Evolutionary conservation across 2,329 filamentous ascomycete species (phyloP), one percentile per base, ranked within the genome.

Genomic region (Xylaria sp.): DNA sequence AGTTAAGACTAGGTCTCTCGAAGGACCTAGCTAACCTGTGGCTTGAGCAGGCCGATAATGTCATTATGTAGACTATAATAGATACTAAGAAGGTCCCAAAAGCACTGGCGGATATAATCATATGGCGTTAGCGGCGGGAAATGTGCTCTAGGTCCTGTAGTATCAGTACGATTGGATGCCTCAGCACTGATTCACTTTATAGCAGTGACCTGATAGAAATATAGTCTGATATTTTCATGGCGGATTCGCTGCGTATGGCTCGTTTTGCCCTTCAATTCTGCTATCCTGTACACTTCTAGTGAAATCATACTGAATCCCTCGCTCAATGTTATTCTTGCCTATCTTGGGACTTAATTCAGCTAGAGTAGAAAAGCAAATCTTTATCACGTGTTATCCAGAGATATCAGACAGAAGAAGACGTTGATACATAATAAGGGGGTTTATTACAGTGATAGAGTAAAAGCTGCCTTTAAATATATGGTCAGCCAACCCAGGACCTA

Each of bases 1-100:
- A 90, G 71, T 78, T 97, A 79, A 86, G 94, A 71, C 79, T 93
- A 60, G 92, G 90, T 2, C 79, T 97, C 75, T 92, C 93, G 14
- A 88, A 86, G 78, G 93, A 96, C 72, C 81, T 97, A 76, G 91
- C 88, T 14, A 86, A 84, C 75, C 82, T 90, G 61, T 94, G 91
- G 90, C 79, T 92, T 39, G 84, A 87, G 65, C 89, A 92, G 71
- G 88, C 89, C 19, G 89, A 92, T 77, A 84, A 83, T 59, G 80
- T 83, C 61, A 83, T 83, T 48, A 70, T 82, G 71, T 84, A 80
- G 65, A 65, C n/a, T 64, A 27, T 50, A 36, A 45, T 61, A 61
- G 61, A 64, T 56, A 61, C 21, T 27, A 63, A 42, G 54, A 32
- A 53, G 60, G 30, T 4, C 34, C 8, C 7, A 59, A 59, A 50